Evolutionary conservation across 257 asterid genomes (phyloP).

Genomic region (Capsicum baccatum): DNA sequence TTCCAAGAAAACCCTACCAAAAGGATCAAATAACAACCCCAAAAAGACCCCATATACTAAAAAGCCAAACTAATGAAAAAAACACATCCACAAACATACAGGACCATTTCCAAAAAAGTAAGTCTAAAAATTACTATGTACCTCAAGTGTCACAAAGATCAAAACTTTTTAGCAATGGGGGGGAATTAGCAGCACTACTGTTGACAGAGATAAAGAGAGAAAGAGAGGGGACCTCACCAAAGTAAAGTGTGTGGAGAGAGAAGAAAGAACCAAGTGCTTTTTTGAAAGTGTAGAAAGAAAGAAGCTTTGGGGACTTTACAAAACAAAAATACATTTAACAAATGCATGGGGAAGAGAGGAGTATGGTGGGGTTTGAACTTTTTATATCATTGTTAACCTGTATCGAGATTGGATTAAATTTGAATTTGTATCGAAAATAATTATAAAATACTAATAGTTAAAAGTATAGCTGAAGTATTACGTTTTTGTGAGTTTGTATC

Average conservation of each 20-base stretch:
- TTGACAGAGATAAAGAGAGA: conserved; percentile 28
- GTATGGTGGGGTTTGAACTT: not conserved
- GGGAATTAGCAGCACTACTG: conserved; percentile 19
- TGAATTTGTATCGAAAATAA: not conserved
- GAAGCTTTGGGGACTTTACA: conserved; percentile 28
- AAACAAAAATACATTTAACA: conserved; percentile 1
- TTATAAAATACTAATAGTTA: not conserved
- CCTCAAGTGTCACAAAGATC: conserved; percentile 28
- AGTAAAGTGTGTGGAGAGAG: conserved; percentile 14
- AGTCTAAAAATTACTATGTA: not conserved
- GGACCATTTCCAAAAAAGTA: not conserved
- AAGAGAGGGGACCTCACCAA: not conserved
- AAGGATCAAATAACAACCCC: not conserved
- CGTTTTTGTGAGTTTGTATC: not conserved
- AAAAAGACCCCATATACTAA: conserved; percentile 19
- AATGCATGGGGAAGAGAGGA: not conserved
- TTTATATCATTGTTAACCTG: not conserved
- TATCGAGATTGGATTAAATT: not conserved
- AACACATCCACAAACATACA: conserved; percentile 9
- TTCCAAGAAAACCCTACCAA: conserved; percentile 22
- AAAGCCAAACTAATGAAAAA: not conserved
- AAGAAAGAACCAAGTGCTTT: not conserved
- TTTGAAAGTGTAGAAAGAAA: conserved; percentile 9
- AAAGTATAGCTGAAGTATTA: not conserved
- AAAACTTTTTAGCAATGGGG: conserved; percentile 23